Evolutionary conservation across 75 land plant genomes (phyloP), one percentile per base, ranked within the genome.

Genomic region (Pinus tabuliformis): DNA sequence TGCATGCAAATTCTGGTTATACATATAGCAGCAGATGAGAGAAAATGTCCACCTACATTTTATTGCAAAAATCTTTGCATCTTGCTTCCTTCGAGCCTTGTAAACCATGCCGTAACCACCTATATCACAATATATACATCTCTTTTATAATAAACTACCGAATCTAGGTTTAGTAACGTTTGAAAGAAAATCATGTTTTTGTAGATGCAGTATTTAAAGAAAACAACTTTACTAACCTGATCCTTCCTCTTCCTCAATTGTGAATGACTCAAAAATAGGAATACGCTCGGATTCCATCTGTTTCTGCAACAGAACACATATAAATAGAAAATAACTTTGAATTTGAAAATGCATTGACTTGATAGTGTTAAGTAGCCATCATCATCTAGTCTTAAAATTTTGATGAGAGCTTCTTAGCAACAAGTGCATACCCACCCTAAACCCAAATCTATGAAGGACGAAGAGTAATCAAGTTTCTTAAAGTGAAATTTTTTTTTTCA

Each of bases 101-200:
- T 93, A 95, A 22, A 95, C 98, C 20, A 89, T 93, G 26, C 98
- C 98, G 91, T 95, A 95, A 33, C 98, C 98, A 82, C 98, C 96
- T 95, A 42, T 7, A 42, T 42, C n/a, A 8, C 49, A 68, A 42
- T 68, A 18, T 68, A 68, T 45, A 68, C 72, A 42, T 39, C 11
- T 21, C 24, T 68, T 42, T 68, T 42, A 42, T 42, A 45, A 42
- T 68, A 7, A 8, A 11, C n/a, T 36, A 49, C 24, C 17, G n/a
- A 39, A 68, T 37, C 45, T 2, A 9, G n/a, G 87, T 62, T 68
- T 17, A 13, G 37, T 59, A 39, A 68, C 28, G 18, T 11, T 54
- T 24, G 33, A 57, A 45, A 73, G 37, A 65, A 65, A 22, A 64
- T 4, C 17, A 5, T 14, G 54, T 5, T 28, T 76, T 66, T 42